phyloP scores from a whole-genome alignment of 2,329 filamentous ascomycete genomes.

The Colletotrichum sojae region DNA sequence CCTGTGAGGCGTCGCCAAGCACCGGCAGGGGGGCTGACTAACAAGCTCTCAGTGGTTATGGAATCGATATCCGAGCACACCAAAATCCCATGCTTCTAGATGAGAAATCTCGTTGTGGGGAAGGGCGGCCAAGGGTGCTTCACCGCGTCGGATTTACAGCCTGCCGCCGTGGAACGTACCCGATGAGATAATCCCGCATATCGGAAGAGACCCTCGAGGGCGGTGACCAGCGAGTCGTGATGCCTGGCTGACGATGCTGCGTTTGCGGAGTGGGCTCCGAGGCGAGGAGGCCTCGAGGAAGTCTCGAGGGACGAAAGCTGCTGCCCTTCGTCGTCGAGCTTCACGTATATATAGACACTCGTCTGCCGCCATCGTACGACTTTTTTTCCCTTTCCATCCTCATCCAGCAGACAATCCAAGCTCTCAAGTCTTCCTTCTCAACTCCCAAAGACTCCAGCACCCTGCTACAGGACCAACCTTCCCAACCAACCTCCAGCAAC shows the following conservation, averaged over 20 bases:
- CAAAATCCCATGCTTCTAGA: constrained; percentile 12
- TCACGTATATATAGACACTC: constrained; percentile 24
- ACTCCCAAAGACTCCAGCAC: constrained; percentile 19
- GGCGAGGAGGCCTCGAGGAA: not conserved
- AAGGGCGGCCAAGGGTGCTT: not conserved
- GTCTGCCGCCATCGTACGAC: not conserved
- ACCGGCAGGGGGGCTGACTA: constrained; percentile 29
- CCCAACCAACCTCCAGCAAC: not conserved
- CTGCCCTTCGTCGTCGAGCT: not conserved
- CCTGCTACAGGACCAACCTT: constrained; percentile 1
- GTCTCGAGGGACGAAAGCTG: no score
- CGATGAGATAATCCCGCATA: constrained; percentile 4
- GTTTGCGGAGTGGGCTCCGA: constrained; percentile 9
- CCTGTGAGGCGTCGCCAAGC: not conserved
- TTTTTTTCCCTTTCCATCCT: constrained; percentile 7
- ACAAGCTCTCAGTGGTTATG: constrained; percentile 9
- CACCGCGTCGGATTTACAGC: not conserved
- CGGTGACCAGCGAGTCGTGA: not conserved
- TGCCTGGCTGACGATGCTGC: not conserved
- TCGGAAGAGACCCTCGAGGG: not conserved
- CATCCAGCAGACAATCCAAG: constrained; percentile 36
- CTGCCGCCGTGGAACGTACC: not conserved
- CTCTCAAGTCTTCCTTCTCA: constrained; percentile 12
- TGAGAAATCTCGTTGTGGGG: constrained; percentile 8
- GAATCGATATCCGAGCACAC: constrained; percentile 1